These are phyloP conservation scores for Chalara sp. DNA, from an alignment of 2,329 filamentous ascomycete genomes.

Conservation along the genomic window DNA sequence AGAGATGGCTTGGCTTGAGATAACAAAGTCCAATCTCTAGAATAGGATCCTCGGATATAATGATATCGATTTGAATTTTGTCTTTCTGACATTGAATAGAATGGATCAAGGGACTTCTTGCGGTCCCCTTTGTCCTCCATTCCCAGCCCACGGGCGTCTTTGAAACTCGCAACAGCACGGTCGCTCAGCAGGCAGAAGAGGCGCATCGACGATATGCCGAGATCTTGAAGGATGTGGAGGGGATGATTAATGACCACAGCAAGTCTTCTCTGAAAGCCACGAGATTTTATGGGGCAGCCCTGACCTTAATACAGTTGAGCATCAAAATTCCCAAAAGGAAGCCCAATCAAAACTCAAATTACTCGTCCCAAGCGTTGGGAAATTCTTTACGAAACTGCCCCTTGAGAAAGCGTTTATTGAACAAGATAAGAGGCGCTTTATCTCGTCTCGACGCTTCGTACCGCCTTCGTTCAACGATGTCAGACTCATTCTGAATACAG, in stretches of 20 bases:
- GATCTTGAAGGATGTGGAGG: constrained; percentile 90
- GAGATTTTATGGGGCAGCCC: constrained; percentile 1
- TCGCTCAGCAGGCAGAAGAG: constrained; percentile 68
- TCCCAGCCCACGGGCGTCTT: constrained; percentile 89
- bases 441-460: constrained; percentile 87
- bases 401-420: constrained; percentile 87
- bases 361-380: constrained; percentile 84
- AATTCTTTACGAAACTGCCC: constrained; percentile 83
- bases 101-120: constrained; percentile 94
- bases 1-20: neutral
- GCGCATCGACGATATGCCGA: constrained; percentile 88
- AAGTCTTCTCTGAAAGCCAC: constrained; percentile 18
- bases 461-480: constrained; percentile 97
- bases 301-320: constrained; percentile 47
- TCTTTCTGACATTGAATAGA: constrained; percentile 39
- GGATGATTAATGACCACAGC: constrained; percentile 90
- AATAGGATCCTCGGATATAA: neutral
- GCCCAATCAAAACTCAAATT: constrained; percentile 86
- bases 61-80: neutral
- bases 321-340: constrained; percentile 57
- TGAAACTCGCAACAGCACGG: constrained; percentile 55
- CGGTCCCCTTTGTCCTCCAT: constrained; percentile 93
- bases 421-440: constrained; percentile 79
- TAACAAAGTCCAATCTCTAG: no score
- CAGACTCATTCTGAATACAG: constrained; percentile 85